A percentile compares a stretch with the other conserved stretches of the same genome.
phyloP scores from a whole-genome alignment of 495 filamentous ascomycete species.

The Podospora appendiculata region DNA sequence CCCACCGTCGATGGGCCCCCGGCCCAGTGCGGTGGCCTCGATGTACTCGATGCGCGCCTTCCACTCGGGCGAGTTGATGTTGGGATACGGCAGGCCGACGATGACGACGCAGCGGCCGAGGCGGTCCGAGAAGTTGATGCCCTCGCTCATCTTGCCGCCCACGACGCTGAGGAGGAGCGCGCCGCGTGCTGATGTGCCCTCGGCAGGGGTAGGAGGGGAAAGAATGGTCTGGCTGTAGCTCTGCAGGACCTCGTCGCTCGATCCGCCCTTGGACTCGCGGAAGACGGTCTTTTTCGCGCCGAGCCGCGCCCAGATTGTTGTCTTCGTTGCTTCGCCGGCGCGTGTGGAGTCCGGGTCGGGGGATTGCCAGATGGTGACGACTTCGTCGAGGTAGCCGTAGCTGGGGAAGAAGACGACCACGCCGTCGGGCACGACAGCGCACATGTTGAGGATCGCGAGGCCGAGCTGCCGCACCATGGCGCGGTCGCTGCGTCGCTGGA shows the following conservation, averaged over 20 bases:
- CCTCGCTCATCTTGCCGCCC: constrained; percentile 89
- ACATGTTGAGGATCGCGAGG: constrained; percentile 60
- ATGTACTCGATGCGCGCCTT: constrained; percentile 84
- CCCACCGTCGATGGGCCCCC: constrained; percentile 3
- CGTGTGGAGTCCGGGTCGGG: constrained; percentile 1
- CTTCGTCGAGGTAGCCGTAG: constrained; percentile 78
- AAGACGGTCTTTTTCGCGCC: constrained; percentile 58
- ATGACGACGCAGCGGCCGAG: constrained; percentile 85
- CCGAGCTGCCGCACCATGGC: constrained; percentile 69
- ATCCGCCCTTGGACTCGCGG: constrained; percentile 53
- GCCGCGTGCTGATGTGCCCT: constrained; percentile 29
- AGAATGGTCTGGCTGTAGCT: constrained; percentile 67
- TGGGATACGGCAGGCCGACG: constrained; percentile 88
- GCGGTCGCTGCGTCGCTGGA: constrained; percentile 56
- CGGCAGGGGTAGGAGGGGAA: not conserved
- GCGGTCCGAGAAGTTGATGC: constrained; percentile 94
- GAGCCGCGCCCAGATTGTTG: constrained; percentile 47
- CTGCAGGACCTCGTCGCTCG: constrained; percentile 57
- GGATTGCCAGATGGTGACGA: constrained; percentile 59
- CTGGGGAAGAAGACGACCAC: constrained; percentile 96
- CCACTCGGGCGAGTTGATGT: constrained; percentile 85
- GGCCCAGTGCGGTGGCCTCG: constrained; percentile 45
- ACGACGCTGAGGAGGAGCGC: constrained; percentile 89
- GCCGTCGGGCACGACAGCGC: constrained; percentile 72
- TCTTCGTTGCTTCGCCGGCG: constrained; percentile 7